These are phyloP conservation scores for Axilococcus clingmanii DNA, from an alignment of 139 green algal species.

Conservation along the genomic window DNA sequence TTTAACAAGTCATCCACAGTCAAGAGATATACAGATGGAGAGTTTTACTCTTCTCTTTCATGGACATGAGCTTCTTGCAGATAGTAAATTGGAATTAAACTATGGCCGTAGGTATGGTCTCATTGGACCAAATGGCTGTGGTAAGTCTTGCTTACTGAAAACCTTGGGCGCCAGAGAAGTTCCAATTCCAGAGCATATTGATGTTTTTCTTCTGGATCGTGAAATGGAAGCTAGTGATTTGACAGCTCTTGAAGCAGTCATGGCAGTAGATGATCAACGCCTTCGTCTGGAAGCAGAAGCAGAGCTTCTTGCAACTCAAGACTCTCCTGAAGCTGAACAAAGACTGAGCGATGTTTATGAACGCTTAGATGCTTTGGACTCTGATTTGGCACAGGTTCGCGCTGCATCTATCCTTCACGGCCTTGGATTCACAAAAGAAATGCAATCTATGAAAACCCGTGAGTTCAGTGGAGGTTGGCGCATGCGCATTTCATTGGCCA, in stretches of 20 bases:
- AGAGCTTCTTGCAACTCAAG: constrained; percentile 48
- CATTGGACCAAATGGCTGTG: constrained; percentile 79
- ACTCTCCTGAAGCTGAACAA: constrained; percentile 62
- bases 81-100: constrained; percentile 73
- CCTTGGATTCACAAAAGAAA: constrained; percentile 83
- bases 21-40: constrained; percentile 68
- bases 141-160: constrained; percentile 80
- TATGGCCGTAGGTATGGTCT: constrained; percentile 72
- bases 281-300: constrained; percentile 60
- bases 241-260: constrained; percentile 62
- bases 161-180: constrained; percentile 73
- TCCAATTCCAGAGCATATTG: constrained; percentile 85
- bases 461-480: constrained; percentile 93
- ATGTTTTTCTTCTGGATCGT: constrained; percentile 82
- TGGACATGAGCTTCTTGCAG: constrained; percentile 67
- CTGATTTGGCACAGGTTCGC: constrained; percentile 62
- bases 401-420: constrained; percentile 85
- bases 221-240: constrained; percentile 72
- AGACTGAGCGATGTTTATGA: constrained; percentile 65
- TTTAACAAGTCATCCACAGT: constrained; percentile 62
- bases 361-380: constrained; percentile 69
- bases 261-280: constrained; percentile 66
- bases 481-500: constrained; percentile 91
- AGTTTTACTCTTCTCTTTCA: constrained; percentile 74
- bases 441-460: constrained; percentile 71